These are phyloP conservation scores for Globisporangium uncinulatum DNA, from an alignment of 352 stramenopile genomes.

Conservation along the genomic window DNA sequence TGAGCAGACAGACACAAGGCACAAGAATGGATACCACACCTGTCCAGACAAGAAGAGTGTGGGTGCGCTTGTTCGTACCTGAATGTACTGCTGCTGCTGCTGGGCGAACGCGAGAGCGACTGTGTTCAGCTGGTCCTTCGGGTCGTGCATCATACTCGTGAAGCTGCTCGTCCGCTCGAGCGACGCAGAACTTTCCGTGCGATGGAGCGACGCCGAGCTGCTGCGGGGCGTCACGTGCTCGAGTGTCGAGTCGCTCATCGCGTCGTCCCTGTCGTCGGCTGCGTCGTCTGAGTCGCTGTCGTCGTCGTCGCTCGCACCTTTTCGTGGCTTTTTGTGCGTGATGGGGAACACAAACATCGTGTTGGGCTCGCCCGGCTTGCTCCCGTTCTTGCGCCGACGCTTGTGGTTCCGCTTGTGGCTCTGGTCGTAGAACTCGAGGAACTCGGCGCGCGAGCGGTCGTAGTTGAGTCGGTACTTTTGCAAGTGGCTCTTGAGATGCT, in stretches of 20 bases:
- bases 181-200: neutral
- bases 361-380: conserved; percentile 40
- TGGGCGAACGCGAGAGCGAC: conserved; percentile 6
- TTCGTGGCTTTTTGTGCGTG: conserved; percentile 34
- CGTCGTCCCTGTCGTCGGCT: conserved; percentile 4
- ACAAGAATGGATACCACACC: neutral
- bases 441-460: conserved; percentile 77
- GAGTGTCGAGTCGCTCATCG: conserved; percentile 16
- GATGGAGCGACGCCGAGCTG: neutral
- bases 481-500: conserved; percentile 85
- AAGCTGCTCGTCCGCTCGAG: conserved; percentile 12
- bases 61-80: neutral
- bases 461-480: conserved; percentile 89
- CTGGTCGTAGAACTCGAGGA: conserved; percentile 83
- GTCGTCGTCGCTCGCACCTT: conserved; percentile 13
- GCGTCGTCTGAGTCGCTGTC: conserved; percentile 33
- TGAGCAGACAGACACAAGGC: neutral
- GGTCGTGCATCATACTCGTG: conserved; percentile 14
- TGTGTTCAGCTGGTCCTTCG: conserved; percentile 9
- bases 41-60: neutral
- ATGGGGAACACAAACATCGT: conserved; percentile 84
- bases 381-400: conserved; percentile 32
- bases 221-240: conserved; percentile 13
- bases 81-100: conserved; percentile 10
- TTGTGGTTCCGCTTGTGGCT: conserved; percentile 62